Evolutionary conservation across 495 filamentous ascomycete genomes (phyloP).

Genomic region (Cairneyella variabilis): DNA sequence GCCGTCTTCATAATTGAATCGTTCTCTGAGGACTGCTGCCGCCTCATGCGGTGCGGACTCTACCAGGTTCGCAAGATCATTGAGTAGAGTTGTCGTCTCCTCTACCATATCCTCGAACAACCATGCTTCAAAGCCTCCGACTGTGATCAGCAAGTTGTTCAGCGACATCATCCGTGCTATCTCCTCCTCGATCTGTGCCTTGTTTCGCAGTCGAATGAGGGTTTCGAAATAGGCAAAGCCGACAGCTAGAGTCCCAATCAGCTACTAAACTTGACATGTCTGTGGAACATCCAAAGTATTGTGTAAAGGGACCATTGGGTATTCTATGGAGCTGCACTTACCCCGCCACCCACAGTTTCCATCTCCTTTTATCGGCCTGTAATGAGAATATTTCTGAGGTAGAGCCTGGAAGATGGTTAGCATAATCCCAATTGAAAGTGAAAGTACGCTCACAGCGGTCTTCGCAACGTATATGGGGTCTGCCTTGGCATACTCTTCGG

Average conservation of each 20-base stretch:
- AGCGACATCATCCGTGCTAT: conserved; percentile 65
- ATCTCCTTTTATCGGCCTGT: conserved; percentile 84
- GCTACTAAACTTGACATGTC: conserved; percentile 3
- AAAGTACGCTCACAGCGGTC: conserved; percentile 62
- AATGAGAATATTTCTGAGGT: conserved; percentile 79
- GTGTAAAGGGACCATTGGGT: background rate
- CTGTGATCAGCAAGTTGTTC: conserved; percentile 59
- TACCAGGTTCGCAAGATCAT: conserved; percentile 47
- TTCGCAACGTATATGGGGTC: conserved; percentile 82
- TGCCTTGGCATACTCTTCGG: conserved; percentile 85
- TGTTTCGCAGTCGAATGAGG: conserved; percentile 63
- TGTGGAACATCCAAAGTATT: too few species aligned
- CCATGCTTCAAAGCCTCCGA: conserved; percentile 60
- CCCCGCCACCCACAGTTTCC: conserved; percentile 98
- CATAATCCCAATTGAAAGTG: background rate
- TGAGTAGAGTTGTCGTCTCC: conserved; percentile 64
- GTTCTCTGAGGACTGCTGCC: conserved; percentile 56
- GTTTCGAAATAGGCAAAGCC: conserved; percentile 91
- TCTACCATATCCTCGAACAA: conserved; percentile 83
- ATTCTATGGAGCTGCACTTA: conserved; percentile 37
- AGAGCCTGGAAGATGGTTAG: conserved; percentile 56
- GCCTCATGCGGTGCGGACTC: conserved; percentile 50
- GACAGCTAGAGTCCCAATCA: conserved; percentile 59
- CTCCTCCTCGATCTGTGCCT: conserved; percentile 62
- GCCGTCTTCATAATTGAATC: conserved; percentile 67